Conservation (phyloP, 2,329 filamentous ascomycete species). For the Arthrocladium fulminans region DNA sequence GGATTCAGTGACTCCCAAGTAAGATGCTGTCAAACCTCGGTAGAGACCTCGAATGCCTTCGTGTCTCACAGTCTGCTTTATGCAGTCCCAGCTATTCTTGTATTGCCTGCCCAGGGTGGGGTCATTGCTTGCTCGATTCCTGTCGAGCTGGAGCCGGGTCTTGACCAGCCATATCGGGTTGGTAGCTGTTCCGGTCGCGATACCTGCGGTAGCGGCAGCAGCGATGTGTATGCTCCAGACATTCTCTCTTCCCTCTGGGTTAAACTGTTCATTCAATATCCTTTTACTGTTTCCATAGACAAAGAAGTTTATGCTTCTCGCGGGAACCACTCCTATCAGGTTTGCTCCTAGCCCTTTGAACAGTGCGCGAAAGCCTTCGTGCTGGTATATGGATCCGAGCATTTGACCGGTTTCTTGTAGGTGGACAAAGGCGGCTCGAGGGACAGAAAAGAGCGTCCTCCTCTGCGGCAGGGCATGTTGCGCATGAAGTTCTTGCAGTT, state of each 20-base stretch:
- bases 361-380: constrained; percentile 75
- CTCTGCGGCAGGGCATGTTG: constrained; percentile 47
- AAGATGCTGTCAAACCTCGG: constrained; percentile 82
- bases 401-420: constrained; percentile 81
- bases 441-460: constrained; percentile 52
- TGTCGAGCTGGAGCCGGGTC: constrained; percentile 85
- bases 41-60: constrained; percentile 80
- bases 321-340: constrained; percentile 79
- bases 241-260: constrained; percentile 43
- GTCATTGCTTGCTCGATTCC: constrained; percentile 57
- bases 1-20: constrained; percentile 81
- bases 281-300: constrained; percentile 88
- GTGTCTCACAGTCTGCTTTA: constrained; percentile 67
- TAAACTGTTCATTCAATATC: constrained; percentile 65
- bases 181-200: constrained; percentile 80
- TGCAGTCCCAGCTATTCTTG: constrained; percentile 79
- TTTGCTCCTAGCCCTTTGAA: constrained; percentile 93
- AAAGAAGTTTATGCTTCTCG: constrained; percentile 86
- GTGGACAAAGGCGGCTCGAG: constrained; percentile 61
- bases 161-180: constrained; percentile 98
- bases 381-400: constrained; percentile 65
- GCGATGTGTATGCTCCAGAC: constrained; percentile 57
- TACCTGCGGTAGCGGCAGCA: constrained; percentile 67
- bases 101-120: constrained; percentile 58
- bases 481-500: constrained; percentile 61